Evolutionary conservation across 2,329 filamentous ascomycete species (phyloP).

Genomic region (Penicillium frequentans): DNA sequence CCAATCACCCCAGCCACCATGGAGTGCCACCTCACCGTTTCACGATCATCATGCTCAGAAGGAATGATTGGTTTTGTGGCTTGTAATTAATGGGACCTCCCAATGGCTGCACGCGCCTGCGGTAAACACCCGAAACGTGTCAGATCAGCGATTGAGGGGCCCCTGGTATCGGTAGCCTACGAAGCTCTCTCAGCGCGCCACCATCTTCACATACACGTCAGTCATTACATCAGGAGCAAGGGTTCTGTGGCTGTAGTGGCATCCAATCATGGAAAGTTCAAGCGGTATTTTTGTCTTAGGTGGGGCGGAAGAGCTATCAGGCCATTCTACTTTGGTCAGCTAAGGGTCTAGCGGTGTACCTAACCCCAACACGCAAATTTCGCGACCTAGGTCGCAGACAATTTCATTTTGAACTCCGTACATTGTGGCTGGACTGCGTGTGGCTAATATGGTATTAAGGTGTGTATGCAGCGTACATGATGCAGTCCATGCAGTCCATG

Average conservation of each 20-base stretch:
- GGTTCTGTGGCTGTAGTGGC: background rate
- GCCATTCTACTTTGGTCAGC: background rate
- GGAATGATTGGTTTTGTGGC: background rate
- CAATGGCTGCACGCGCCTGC: background rate
- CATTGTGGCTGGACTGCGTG: background rate
- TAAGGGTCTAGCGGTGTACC: background rate
- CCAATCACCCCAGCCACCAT: background rate
- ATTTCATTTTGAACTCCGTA: background rate
- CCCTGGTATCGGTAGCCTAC: background rate
- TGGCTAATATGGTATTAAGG: background rate
- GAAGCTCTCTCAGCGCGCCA: background rate
- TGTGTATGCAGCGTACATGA: background rate
- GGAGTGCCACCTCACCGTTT: constrained; percentile 1
- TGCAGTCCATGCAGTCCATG: background rate
- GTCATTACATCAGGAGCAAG: background rate
- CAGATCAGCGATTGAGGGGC: background rate
- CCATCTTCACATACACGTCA: background rate
- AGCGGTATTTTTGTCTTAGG: background rate
- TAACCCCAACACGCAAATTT: background rate
- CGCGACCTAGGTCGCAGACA: background rate
- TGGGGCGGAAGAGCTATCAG: background rate
- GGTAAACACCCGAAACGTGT: background rate
- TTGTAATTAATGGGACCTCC: background rate
- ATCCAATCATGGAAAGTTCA: background rate
- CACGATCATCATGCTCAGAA: background rate